Percentiles rank a stretch among this genome's conserved stretches.
These are phyloP conservation scores for Metschnikowia noctiluminum DNA, from an alignment of 805 yeast species.

Conservation along the genomic window DNA sequence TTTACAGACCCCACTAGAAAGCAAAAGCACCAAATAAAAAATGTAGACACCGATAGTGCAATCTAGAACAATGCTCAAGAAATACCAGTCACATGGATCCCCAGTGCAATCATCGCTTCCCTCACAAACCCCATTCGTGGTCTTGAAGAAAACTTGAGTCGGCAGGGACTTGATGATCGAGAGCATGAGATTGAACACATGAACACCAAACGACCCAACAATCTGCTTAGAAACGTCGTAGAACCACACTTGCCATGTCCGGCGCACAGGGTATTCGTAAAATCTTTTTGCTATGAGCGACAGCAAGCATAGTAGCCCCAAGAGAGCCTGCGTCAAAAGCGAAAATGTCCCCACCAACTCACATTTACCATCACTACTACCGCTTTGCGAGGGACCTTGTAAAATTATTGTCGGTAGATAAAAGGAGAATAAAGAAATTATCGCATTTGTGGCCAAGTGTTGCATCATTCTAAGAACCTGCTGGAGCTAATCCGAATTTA, in stretches of 20 bases:
- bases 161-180: slow-evolving; percentile 54
- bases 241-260: slow-evolving; percentile 87
- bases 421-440: slow-evolving; percentile 8
- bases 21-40: slow-evolving; percentile 49
- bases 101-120: slow-evolving; percentile 15
- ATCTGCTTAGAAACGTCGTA: slow-evolving; percentile 90
- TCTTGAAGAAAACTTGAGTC: slow-evolving; percentile 10
- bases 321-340: slow-evolving; percentile 64
- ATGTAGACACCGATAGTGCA: slow-evolving; percentile 93
- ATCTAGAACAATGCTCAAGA: slow-evolving; percentile 80
- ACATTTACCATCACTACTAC: slow-evolving; percentile 32
- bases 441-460: background rate
- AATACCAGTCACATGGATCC: slow-evolving; percentile 94
- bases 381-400: background rate
- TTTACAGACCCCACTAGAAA: slow-evolving; percentile 44
- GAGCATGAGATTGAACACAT: slow-evolving; percentile 67
- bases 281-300: slow-evolving; percentile 72
- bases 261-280: slow-evolving; percentile 71
- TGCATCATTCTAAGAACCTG: background rate
- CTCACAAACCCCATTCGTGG: slow-evolving; percentile 23
- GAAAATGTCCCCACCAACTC: slow-evolving; percentile 80
- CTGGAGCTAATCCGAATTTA: no score
- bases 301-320: slow-evolving; percentile 75
- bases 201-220: slow-evolving; percentile 82
- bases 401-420: slow-evolving; percentile 11